phyloP scores from a whole-genome alignment of 306 rosid species.

The Cicer cuneatum region DNA sequence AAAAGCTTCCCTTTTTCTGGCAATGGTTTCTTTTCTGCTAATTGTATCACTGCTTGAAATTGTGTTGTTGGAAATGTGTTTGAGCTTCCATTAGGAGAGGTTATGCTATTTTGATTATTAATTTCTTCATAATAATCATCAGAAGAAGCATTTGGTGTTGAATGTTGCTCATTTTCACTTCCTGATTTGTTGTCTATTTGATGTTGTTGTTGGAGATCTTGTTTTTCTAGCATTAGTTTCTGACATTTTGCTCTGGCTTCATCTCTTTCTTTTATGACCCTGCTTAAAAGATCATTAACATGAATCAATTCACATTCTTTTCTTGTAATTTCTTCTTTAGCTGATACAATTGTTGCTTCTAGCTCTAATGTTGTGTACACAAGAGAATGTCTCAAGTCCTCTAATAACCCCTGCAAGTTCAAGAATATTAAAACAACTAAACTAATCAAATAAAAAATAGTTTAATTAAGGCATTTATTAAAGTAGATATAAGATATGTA shows the following conservation, averaged over 20 bases:
- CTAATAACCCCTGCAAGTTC: slow-evolving; percentile 64
- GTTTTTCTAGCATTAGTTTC: slow-evolving; percentile 62
- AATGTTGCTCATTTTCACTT: slow-evolving; percentile 51
- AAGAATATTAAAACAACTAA: slow-evolving; percentile 10
- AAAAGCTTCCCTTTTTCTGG: slow-evolving; percentile 86
- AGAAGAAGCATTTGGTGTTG: slow-evolving; percentile 32
- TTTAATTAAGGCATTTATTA: slow-evolving; percentile 6
- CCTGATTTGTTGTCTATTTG: slow-evolving; percentile 31
- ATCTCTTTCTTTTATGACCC: slow-evolving; percentile 70
- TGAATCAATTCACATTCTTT: slow-evolving; percentile 68
- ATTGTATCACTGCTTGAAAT: slow-evolving; percentile 43
- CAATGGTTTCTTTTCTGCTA: slow-evolving; percentile 60
- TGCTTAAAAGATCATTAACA: slow-evolving; percentile 57
- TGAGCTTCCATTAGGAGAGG: slow-evolving; percentile 48
- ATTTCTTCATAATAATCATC: slow-evolving; percentile 59
- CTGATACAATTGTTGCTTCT: slow-evolving; percentile 70
- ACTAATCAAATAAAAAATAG: neutral
- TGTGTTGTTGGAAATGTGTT: slow-evolving; percentile 30
- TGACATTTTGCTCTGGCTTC: slow-evolving; percentile 67
- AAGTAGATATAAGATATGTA: neutral
- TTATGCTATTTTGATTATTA: slow-evolving; percentile 36
- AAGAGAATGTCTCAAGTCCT: slow-evolving; percentile 70
- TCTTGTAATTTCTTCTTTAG: slow-evolving; percentile 67
- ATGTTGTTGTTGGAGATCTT: slow-evolving; percentile 43
- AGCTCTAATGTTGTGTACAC: slow-evolving; percentile 69